Evolutionary conservation across 2,329 filamentous ascomycete genomes (phyloP).

Genomic region (Cladosporium sp.): DNA sequence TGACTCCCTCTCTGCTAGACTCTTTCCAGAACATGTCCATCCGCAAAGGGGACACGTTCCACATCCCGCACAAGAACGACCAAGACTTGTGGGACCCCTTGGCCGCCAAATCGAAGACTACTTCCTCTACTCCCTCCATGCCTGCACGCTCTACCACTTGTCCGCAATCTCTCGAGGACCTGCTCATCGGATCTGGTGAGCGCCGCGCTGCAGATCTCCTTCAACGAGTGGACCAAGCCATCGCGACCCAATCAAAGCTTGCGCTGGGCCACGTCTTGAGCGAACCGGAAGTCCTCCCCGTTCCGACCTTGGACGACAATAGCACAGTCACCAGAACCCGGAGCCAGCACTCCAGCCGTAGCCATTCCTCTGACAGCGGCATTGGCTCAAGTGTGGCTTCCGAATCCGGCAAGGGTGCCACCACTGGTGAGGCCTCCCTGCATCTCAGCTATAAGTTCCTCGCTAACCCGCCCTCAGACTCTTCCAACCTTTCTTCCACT

Average conservation of each 20-base stretch:
- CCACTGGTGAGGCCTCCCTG: conserved; percentile 12
- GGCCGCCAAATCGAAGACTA: conserved; percentile 21
- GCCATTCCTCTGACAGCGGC: conserved; percentile 81
- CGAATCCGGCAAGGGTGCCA: conserved; percentile 12
- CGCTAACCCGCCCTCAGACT: conserved; percentile 15
- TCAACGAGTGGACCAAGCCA: conserved; percentile 42
- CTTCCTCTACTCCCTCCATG: conserved; percentile 33
- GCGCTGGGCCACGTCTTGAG: conserved; percentile 38
- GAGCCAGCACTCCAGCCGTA: conserved; percentile 58
- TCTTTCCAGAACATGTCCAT: conserved; percentile 41
- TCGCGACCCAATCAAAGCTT: conserved; percentile 32
- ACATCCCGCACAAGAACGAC: conserved; percentile 41
- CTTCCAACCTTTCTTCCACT: conserved; percentile 21
- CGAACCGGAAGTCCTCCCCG: conserved; percentile 46
- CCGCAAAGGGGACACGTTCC: conserved; percentile 48
- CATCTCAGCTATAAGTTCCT: neutral
- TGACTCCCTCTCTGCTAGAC: conserved; percentile 34
- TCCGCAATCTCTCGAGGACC: conserved; percentile 45
- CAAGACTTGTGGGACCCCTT: conserved; percentile 36
- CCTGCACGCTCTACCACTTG: conserved; percentile 46
- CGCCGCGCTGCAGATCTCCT: conserved; percentile 43
- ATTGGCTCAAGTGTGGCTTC: conserved; percentile 71
- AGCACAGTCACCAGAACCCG: conserved; percentile 31
- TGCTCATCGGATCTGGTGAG: conserved; percentile 43
- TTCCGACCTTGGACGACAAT: conserved; percentile 40